Conservation (phyloP, 805 yeast genomes). For the Candida nanaspora region DNA sequence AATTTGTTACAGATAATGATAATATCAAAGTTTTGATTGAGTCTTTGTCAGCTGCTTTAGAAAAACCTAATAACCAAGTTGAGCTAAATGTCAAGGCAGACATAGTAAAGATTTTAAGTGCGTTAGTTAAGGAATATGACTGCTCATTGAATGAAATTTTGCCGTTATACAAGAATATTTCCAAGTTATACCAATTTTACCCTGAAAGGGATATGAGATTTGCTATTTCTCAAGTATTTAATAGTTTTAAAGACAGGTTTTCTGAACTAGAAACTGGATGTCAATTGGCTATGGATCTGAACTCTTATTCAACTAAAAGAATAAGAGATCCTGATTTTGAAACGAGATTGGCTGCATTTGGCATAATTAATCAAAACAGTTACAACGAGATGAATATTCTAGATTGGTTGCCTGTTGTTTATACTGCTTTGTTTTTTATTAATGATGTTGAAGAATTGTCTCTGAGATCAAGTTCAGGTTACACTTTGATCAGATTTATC, state of each 20-base stretch:
- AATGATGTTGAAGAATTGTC: conserved; percentile 76
- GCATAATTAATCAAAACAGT: conserved; percentile 48
- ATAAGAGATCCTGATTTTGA: conserved; percentile 77
- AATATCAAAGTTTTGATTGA: conserved; percentile 46
- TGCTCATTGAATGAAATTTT: conserved; percentile 44
- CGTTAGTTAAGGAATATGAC: conserved; percentile 45
- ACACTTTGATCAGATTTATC: conserved; percentile 52
- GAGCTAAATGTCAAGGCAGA: conserved; percentile 46
- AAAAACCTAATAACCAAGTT: conserved; percentile 47
- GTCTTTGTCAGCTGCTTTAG: conserved; percentile 54
- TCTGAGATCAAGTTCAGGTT: conserved; percentile 69
- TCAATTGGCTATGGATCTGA: conserved; percentile 52
- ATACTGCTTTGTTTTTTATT: conserved; percentile 61
- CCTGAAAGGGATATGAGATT: conserved; percentile 56
- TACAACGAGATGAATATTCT: conserved; percentile 35
- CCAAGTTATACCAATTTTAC: conserved; percentile 47
- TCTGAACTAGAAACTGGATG: conserved; percentile 23
- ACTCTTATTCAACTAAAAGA: conserved; percentile 56
- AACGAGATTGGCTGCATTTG: conserved; percentile 61
- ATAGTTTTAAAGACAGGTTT: conserved; percentile 48
- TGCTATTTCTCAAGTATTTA: conserved; percentile 53
- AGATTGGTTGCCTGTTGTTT: conserved; percentile 78
- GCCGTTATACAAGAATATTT: conserved; percentile 20
- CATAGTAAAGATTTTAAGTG: conserved; percentile 49
- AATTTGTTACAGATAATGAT: conserved; percentile 46